Conservation (phyloP, 257 asterid genomes). For the Cruciata laevipes region DNA sequence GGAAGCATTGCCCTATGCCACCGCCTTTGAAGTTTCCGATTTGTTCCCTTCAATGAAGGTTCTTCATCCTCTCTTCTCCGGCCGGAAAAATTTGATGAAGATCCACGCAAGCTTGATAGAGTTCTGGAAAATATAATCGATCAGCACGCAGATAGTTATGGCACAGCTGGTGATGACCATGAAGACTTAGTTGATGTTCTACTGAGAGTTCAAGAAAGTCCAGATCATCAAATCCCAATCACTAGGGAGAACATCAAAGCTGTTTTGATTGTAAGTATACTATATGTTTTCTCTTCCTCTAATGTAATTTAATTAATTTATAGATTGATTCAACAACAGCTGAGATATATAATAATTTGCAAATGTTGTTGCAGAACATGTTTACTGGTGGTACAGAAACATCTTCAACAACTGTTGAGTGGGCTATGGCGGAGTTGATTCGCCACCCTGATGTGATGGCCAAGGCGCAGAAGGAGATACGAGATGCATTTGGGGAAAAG, state of each 20-base stretch:
- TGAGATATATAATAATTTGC: not conserved
- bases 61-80: not conserved
- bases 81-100: not conserved
- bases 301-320: no score
- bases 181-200: not conserved
- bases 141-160: not conserved
- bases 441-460: slow-evolving; percentile 10
- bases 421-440: slow-evolving; percentile 17
- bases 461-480: slow-evolving; percentile 9
- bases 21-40: slow-evolving; percentile 4
- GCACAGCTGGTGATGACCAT: not conserved
- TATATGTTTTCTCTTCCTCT: not conserved
- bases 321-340: no score
- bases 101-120: not conserved
- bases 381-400: slow-evolving; percentile 11
- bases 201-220: not conserved
- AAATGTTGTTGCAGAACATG: not conserved
- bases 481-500: not conserved
- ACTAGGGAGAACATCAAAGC: not conserved
- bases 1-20: not conserved
- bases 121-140: not conserved
- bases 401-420: slow-evolving; percentile 5
- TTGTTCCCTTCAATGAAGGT: not conserved
- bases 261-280: not conserved
- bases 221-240: slow-evolving; percentile 4